Conservation (phyloP, 805 yeast genomes). For the Lachancea meyersii region DNA sequence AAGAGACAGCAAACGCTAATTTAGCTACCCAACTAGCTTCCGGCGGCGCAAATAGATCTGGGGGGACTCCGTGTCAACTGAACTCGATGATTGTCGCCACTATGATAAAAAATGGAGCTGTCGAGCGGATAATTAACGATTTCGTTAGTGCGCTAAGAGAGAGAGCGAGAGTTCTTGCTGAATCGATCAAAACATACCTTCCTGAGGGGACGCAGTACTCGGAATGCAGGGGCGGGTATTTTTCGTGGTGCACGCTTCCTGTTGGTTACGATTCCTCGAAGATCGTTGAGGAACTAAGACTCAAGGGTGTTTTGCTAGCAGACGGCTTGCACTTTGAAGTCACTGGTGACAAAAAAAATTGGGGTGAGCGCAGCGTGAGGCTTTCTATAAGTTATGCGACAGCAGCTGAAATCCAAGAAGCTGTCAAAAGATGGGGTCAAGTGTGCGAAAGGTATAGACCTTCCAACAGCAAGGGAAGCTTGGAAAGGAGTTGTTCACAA, state of each 20-base stretch:
- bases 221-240: conserved; percentile 81
- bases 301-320: conserved; percentile 56
- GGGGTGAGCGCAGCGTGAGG: conserved; percentile 61
- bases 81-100: conserved; percentile 65
- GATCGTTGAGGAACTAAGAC: conserved; percentile 21
- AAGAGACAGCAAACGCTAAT: conserved; percentile 58
- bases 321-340: conserved; percentile 80
- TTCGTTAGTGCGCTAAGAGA: conserved; percentile 29
- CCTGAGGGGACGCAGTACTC: conserved; percentile 50
- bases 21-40: conserved; percentile 57
- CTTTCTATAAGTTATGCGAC: conserved; percentile 22
- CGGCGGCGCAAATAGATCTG: conserved; percentile 81
- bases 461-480: no score
- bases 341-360: conserved; percentile 50
- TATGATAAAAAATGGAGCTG: conserved; percentile 46
- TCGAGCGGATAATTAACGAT: not conserved
- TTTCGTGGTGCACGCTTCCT: conserved; percentile 70
- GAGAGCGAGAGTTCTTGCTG: conserved; percentile 35
- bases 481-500: no score
- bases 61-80: conserved; percentile 85
- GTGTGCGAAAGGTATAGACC: not conserved
- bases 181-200: conserved; percentile 38
- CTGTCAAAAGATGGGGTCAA: not conserved
- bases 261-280: conserved; percentile 37
- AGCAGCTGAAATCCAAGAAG: conserved; percentile 1